These are phyloP conservation scores for Podaxis mareebaensis DNA, from an alignment of 768 basidiomycete genomes.

Conservation along the genomic window DNA sequence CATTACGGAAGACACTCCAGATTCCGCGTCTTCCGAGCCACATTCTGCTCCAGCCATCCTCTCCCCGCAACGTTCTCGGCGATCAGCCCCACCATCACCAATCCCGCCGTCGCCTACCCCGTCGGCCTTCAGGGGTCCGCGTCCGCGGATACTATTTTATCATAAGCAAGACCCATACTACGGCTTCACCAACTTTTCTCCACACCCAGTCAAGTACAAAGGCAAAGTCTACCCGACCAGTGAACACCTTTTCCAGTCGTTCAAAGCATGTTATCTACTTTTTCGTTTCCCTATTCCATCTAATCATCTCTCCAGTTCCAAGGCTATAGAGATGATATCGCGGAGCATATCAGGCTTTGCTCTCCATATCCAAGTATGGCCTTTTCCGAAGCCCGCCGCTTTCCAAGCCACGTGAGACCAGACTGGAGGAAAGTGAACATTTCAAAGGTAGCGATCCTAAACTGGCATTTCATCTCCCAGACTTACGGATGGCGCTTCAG, in stretches of 20 bases:
- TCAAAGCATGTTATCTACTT: conserved; percentile 50
- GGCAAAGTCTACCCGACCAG: conserved; percentile 72
- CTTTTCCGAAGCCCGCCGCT: conserved; percentile 66
- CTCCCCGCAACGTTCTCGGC: conserved; percentile 12
- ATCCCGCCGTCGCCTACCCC: conserved; percentile 20
- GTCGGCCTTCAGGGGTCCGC: conserved; percentile 22
- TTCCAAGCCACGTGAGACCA: conserved; percentile 57
- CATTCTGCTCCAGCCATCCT: conserved; percentile 6
- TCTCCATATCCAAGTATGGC: conserved; percentile 63
- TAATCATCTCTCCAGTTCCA: conserved; percentile 48
- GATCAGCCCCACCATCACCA: conserved; percentile 14
- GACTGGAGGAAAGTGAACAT: conserved; percentile 75
- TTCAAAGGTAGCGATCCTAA: conserved; percentile 44
- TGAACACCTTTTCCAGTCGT: conserved; percentile 77
- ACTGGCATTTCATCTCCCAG: neutral
- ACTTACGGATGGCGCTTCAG: conserved; percentile 30
- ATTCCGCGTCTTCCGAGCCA: neutral
- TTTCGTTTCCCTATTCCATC: neutral
- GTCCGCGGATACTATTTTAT: conserved; percentile 57
- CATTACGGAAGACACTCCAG: conserved; percentile 23
- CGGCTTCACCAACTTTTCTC: conserved; percentile 74
- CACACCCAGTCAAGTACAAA: conserved; percentile 61
- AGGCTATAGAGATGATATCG: conserved; percentile 57
- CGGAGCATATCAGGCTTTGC: conserved; percentile 68
- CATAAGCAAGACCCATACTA: conserved; percentile 65